These are phyloP conservation scores for Collybiopsis confluens DNA, from an alignment of 768 basidiomycete species.

Conservation along the genomic window DNA sequence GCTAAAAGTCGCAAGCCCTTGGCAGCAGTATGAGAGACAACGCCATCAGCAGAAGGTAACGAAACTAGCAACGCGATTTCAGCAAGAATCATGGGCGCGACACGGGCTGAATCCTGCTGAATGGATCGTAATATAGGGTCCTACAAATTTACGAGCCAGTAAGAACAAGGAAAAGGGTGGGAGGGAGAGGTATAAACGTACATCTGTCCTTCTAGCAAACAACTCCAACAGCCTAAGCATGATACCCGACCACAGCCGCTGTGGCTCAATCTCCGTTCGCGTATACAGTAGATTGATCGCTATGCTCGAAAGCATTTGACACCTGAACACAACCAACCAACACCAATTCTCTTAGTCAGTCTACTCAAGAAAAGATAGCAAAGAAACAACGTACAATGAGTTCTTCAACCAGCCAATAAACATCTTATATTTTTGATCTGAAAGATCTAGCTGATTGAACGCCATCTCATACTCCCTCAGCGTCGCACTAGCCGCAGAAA, in stretches of 20 bases:
- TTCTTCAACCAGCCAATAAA: conserved; percentile 24
- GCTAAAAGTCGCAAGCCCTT: conserved; percentile 66
- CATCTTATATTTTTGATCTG: conserved; percentile 27
- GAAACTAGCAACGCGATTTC: conserved; percentile 74
- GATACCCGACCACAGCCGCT: conserved; percentile 67
- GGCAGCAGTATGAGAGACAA: conserved; percentile 65
- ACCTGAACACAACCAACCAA: neutral
- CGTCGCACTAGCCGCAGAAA: conserved; percentile 51
- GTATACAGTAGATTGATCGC: conserved; percentile 54
- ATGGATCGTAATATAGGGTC: conserved; percentile 28
- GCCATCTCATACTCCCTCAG: conserved; percentile 39
- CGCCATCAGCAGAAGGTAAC: conserved; percentile 64
- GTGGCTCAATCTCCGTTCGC: conserved; percentile 56
- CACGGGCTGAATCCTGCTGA: conserved; percentile 47
- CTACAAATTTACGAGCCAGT: conserved; percentile 6
- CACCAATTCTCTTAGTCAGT: neutral
- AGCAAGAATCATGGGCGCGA: conserved; percentile 59
- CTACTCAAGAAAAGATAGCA: neutral
- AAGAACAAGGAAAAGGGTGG: neutral
- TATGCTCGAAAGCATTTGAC: conserved; percentile 40
- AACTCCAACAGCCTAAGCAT: conserved; percentile 57
- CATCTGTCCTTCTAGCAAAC: conserved; percentile 46
- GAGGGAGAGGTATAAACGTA: conserved; percentile 17
- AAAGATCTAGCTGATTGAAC: conserved; percentile 36
- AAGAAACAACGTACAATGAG: neutral